Evolutionary conservation across 2,329 filamentous ascomycete genomes (phyloP), one percentile per base, ranked within the genome.

Genomic region (Pyrenochaeta sp.): DNA sequence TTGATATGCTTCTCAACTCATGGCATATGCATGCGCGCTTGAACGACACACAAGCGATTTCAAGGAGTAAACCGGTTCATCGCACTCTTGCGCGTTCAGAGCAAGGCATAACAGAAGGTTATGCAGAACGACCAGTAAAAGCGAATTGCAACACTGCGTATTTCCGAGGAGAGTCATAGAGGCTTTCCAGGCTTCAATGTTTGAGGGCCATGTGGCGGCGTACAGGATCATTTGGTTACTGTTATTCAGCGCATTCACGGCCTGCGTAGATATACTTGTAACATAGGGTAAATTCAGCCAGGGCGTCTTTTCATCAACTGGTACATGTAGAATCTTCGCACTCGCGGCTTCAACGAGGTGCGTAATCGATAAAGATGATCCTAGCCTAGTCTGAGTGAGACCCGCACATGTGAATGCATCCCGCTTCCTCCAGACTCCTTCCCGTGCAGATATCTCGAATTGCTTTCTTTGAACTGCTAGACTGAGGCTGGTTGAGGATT

Each of bases 311-410:
- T 36, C 21, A 43, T 32, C 35, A 18, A 32, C 15, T 24, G 31
- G 44, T 26, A 15, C 23, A 17, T 35, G 13, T 21, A 9, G 31
- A 18, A 22, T 32, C 3, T 22, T 20, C 19, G 31, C 31, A 21
- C 31, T 34, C 15, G 13, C 7, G 31, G 19, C 19, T 22, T 15
- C 28, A 39, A 34, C 23, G 37, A 59, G 58, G 54, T 67, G 56
- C 55, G 54, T 59, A 67, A 68, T 68, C 63, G 63, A 67, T 69
- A 65, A 59, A 48, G 48, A 41, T 40, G 46, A 41, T 37, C 39
- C 54, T 42, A 44, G 53, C 41, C 28, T 48, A 55, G 58, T 51
- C 44, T 50, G 37, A 52, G 42, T 34, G 42, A 48, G 48, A 52
- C 51, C 48, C 48, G 50, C 53, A 58, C 53, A 53, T 55, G 46